Percentiles rank a stretch among this genome's conserved stretches.
phyloP scores from a whole-genome alignment of 352 stramenopile genomes.

The Phytophthora macrochlamydospora region DNA sequence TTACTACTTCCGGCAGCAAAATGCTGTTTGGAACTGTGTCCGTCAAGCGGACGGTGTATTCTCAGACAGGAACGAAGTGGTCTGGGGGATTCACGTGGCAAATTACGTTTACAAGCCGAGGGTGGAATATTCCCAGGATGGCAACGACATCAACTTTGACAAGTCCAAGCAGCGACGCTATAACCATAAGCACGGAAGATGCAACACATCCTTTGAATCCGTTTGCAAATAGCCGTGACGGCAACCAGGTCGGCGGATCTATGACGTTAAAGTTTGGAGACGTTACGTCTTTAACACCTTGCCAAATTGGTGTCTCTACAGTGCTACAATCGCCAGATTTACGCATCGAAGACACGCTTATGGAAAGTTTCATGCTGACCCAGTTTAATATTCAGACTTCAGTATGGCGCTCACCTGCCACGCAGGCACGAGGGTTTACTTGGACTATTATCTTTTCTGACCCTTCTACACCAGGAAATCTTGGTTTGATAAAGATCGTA shows the following conservation, averaged over 20 bases:
- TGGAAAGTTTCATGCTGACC: slow-evolving; percentile 47
- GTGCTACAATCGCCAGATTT: slow-evolving; percentile 28
- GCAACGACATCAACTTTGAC: slow-evolving; percentile 13
- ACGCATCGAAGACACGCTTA: slow-evolving; percentile 34
- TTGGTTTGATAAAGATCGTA: slow-evolving; percentile 52
- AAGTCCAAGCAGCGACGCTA: slow-evolving; percentile 20
- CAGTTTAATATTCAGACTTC: slow-evolving; percentile 49
- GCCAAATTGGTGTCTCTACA: slow-evolving; percentile 50
- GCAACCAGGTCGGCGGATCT: slow-evolving; percentile 90
- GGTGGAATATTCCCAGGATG: slow-evolving; percentile 89
- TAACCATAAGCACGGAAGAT: slow-evolving; percentile 54
- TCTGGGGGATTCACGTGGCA: slow-evolving; percentile 94
- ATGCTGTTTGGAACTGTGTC: slow-evolving; percentile 86
- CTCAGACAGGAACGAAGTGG: slow-evolving; percentile 85
- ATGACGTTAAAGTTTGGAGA: slow-evolving; percentile 71
- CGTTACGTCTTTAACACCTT: slow-evolving; percentile 39
- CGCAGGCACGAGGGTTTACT: slow-evolving; percentile 72
- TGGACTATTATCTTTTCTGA: slow-evolving; percentile 83
- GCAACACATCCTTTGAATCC: slow-evolving; percentile 26
- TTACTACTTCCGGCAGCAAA: slow-evolving; percentile 29
- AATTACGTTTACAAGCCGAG: slow-evolving; percentile 90
- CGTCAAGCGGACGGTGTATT: slow-evolving; percentile 82
- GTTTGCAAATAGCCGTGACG: slow-evolving; percentile 74
- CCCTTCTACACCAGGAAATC: slow-evolving; percentile 77
- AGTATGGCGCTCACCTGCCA: slow-evolving; percentile 63